These are phyloP conservation scores for Phyllosticta capitalensis DNA, from an alignment of 2,329 filamentous ascomycete species.

Conservation along the genomic window DNA sequence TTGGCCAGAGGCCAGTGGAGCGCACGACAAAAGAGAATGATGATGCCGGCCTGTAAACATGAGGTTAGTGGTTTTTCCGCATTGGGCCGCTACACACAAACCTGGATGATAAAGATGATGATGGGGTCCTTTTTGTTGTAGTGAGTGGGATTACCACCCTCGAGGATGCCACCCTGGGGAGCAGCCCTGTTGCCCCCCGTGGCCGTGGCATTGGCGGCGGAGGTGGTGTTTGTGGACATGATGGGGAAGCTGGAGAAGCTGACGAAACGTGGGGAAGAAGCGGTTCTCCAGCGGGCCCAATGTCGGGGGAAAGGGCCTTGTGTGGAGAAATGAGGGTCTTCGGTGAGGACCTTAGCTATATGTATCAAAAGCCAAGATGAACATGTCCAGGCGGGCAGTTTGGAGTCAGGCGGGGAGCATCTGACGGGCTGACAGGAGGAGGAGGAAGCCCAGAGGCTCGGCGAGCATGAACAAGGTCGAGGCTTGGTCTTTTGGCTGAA, in stretches of 20 bases:
- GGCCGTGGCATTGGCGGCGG: slow-evolving; percentile 6
- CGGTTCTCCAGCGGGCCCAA: not conserved
- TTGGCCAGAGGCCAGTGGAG: slow-evolving; percentile 69
- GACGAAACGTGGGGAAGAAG: not conserved
- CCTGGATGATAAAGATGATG: slow-evolving; percentile 67
- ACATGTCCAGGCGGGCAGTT: not conserved
- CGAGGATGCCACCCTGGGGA: slow-evolving; percentile 60
- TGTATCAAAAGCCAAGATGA: not conserved
- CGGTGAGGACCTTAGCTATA: no score
- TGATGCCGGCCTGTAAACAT: slow-evolving; percentile 53
- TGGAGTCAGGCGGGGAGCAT: not conserved
- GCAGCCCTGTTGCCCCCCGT: slow-evolving; percentile 25
- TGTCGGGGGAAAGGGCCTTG: not conserved
- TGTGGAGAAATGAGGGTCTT: not conserved
- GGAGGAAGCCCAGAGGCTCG: not conserved
- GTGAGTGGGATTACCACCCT: slow-evolving; percentile 57
- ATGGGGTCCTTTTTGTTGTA: slow-evolving; percentile 66
- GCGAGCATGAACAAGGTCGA: not conserved
- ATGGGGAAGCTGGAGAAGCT: not conserved
- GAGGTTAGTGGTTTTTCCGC: not conserved
- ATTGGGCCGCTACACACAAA: slow-evolving; percentile 22
- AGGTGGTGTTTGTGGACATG: slow-evolving; percentile 8
- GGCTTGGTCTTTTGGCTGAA: not conserved
- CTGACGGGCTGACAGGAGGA: not conserved
- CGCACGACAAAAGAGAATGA: slow-evolving; percentile 64